Conservation (phyloP, 148 eudicot species). For the Cornus kousa region DNA sequence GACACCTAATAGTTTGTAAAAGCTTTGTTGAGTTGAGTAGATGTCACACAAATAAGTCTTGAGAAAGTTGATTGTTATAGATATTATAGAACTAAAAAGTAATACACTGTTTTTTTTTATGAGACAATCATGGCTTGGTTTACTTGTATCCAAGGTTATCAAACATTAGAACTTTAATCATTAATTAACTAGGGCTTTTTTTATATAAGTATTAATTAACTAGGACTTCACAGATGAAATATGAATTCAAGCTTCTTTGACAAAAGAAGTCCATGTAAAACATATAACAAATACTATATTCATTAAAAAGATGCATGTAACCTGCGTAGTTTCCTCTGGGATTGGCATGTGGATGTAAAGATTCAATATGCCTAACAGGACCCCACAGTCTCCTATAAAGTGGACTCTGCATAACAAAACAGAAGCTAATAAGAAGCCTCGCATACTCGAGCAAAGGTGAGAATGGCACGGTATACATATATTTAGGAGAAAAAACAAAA, state of each 20-base stretch:
- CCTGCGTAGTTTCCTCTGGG: slow-evolving; percentile 51
- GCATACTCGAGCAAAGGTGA: background rate
- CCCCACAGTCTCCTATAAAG: slow-evolving; percentile 55
- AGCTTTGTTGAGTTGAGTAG: background rate
- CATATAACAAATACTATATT: background rate
- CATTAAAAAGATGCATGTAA: slow-evolving; percentile 12
- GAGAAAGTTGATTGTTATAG: no score
- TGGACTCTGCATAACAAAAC: slow-evolving; percentile 30
- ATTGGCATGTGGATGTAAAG: slow-evolving; percentile 47
- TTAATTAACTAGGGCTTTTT: background rate
- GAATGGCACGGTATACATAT: background rate
- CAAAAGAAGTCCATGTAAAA: background rate
- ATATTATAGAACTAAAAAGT: no score
- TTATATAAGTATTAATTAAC: background rate
- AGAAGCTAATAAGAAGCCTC: slow-evolving; percentile 5
- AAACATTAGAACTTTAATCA: background rate
- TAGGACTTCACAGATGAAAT: background rate
- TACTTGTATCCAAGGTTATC: background rate
- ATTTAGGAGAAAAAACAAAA: background rate
- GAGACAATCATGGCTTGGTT: background rate
- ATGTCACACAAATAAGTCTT: no score
- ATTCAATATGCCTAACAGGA: slow-evolving; percentile 46
- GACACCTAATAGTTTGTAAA: background rate
- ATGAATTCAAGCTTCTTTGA: background rate
- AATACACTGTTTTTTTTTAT: no score